Percentiles rank a stretch among this genome's conserved stretches.
Evolutionary conservation across 2,329 filamentous ascomycete genomes (phyloP).

Genomic region (Ilyonectria destructans): DNA sequence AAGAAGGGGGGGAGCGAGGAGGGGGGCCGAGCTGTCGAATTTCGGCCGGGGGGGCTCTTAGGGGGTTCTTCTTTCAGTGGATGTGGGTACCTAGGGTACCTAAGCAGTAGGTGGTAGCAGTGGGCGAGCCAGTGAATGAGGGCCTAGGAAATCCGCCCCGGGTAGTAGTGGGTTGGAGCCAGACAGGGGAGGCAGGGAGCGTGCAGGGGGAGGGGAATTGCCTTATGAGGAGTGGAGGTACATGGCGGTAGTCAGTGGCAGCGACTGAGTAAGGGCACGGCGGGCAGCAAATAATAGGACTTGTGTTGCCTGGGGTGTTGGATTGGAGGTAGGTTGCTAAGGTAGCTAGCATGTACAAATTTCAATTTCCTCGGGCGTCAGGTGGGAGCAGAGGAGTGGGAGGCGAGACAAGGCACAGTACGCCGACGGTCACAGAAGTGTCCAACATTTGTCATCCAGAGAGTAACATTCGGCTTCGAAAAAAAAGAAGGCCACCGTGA

Average conservation of each 20-base stretch:
- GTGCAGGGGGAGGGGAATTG: conserved; percentile 27
- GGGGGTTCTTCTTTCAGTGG: conserved; percentile 31
- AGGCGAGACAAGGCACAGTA: neutral
- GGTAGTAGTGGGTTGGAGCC: conserved; percentile 28
- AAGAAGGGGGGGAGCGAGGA: conserved; percentile 38
- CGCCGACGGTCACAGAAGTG: neutral
- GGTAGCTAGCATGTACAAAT: conserved; percentile 9
- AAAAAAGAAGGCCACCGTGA: conserved; percentile 13
- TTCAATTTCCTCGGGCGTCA: conserved; percentile 10
- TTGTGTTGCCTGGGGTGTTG: neutral
- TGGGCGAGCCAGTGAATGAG: conserved; percentile 21
- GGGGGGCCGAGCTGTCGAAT: conserved; percentile 37
- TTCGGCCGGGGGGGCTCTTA: conserved; percentile 34
- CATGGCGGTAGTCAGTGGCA: neutral
- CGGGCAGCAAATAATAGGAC: conserved; percentile 7
- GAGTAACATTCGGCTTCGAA: neutral
- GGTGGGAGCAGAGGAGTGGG: neutral
- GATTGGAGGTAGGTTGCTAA: neutral
- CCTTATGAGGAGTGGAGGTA: conserved; percentile 24
- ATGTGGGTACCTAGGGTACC: conserved; percentile 30
- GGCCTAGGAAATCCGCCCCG: conserved; percentile 29
- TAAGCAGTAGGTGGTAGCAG: conserved; percentile 22
- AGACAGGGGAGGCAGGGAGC: conserved; percentile 26
- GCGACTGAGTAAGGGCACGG: conserved; percentile 7
- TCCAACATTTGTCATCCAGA: conserved; percentile 1